Evolutionary conservation across 257 asterid genomes (phyloP).

Genomic region (Petunia secreta): DNA sequence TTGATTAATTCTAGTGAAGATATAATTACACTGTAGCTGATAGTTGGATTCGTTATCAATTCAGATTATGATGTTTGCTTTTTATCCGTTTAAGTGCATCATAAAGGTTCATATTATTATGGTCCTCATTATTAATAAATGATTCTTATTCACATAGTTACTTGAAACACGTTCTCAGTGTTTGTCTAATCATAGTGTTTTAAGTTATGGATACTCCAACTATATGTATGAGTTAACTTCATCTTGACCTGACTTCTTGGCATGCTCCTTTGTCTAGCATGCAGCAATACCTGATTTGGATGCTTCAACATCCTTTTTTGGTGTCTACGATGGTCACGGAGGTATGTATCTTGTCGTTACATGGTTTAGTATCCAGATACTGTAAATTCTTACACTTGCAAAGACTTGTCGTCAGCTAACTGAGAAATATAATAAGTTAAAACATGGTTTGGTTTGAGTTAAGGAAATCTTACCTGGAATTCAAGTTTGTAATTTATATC

Average conservation of each 20-base stretch:
- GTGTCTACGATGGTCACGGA: conserved; percentile 99
- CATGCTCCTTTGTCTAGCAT: conserved; percentile 56
- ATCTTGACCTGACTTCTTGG: conserved; percentile 8
- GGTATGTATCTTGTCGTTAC: conserved; percentile 52
- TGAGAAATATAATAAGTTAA: conserved; percentile 11
- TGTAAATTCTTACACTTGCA: background rate
- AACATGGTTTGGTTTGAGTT: conserved; percentile 15
- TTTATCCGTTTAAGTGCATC: background rate
- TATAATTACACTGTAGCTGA: background rate
- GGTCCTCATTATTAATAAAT: background rate
- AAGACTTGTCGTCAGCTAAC: background rate
- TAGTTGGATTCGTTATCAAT: background rate
- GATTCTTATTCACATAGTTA: background rate
- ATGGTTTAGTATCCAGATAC: conserved; percentile 14
- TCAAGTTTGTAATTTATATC: background rate
- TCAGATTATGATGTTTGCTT: background rate
- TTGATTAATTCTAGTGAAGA: background rate
- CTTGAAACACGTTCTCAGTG: background rate
- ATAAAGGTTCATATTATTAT: background rate
- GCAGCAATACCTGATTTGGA: conserved; percentile 85
- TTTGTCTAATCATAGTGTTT: background rate
- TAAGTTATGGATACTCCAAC: background rate
- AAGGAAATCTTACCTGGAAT: background rate
- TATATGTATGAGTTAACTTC: background rate
- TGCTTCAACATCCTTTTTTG: conserved; percentile 82